These are phyloP conservation scores for Paraphaeosphaeria minitans DNA, from an alignment of 2,329 filamentous ascomycete species.

Conservation along the genomic window DNA sequence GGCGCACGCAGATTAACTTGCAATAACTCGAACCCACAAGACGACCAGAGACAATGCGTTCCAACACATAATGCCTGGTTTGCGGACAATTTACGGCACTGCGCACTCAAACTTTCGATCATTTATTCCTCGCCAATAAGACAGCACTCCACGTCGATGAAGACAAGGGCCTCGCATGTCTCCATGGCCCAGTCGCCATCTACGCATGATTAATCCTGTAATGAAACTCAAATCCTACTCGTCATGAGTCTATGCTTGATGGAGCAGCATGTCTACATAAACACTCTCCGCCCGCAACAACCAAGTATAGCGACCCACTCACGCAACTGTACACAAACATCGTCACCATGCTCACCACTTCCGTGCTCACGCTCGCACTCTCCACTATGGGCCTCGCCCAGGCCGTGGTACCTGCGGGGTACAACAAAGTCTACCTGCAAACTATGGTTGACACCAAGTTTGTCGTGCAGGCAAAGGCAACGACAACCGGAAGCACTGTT, in stretches of 20 bases:
- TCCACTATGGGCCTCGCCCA: slow-evolving; percentile 28
- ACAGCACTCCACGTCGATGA: background rate
- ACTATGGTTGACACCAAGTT: slow-evolving; percentile 36
- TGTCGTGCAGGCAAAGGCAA: slow-evolving; percentile 34
- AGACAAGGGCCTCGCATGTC: background rate
- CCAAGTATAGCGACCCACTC: slow-evolving; percentile 1
- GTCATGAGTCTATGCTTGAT: slow-evolving; percentile 1
- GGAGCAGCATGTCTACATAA: slow-evolving; percentile 16
- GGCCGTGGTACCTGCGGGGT: slow-evolving; percentile 25
- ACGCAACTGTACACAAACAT: background rate
- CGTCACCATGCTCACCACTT: slow-evolving; percentile 26
- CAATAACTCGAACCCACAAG: slow-evolving; percentile 2
- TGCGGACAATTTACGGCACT: slow-evolving; percentile 7
- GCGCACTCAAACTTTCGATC: background rate
- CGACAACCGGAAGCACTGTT: slow-evolving; percentile 25
- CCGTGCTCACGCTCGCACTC: slow-evolving; percentile 26
- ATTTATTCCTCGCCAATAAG: slow-evolving; percentile 14
- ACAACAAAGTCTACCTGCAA: slow-evolving; percentile 37
- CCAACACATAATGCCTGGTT: slow-evolving; percentile 5
- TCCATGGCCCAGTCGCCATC: background rate
- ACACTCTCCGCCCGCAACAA: slow-evolving; percentile 2
- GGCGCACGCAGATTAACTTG: slow-evolving; percentile 11
- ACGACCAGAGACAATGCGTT: slow-evolving; percentile 5
- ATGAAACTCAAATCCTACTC: background rate
- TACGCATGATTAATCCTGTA: slow-evolving; percentile 16